Base-by-base conservation (phyloP, 805 yeast genomes). In the Phaffomyces thermotolerans region DNA sequence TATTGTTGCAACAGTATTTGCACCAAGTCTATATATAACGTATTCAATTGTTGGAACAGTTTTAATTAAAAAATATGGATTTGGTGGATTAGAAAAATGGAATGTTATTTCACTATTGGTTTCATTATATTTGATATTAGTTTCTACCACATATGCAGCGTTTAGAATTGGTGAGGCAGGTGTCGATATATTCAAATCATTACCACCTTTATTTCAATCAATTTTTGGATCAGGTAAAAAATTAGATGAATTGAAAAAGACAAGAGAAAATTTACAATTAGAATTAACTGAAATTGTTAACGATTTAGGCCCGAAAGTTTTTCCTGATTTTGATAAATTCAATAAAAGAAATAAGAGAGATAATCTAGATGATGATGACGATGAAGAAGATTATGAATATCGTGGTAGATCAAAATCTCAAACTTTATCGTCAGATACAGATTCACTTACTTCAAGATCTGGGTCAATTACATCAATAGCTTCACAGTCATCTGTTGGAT, bases 101-200 rank as follows among this genome's bases (percentile, higher is more conserved):
- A 57, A 63, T 36, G 45, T 51, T n/a, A 38, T 54, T 4, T 43
- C 48, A 22, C 44, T 65, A 27, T 64, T 81, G 18, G 66, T 75
- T 47, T 52, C 75, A 36, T 71, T 75, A 58, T 67, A 80, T 37
- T 74, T 79, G 47, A 51, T 79, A 6, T 65, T 81, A 37, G 84
- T 90, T 3, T 77, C 72, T n/a, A 77, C 88, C 14, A 84, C 96
- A 0, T 91, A 84, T 60, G 79, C 95, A 22, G 95, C 97, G 4
- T 72, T 91, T 52, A 72, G 84, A 31, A 78, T 90, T 34, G 97
- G 98, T 42, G 99, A 91, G 61, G 80, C 79, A 47, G 97, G 98
- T 17, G 71, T 85, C 76, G 97, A 90, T 62, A 69, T 85, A 40
- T 75, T 84, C 60, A 87, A 88, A 59, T 79, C 91, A 8, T 65